Percentiles rank a stretch among this genome's conserved stretches.
Conservation (phyloP, 306 rosid genomes). For the Cucumis cinereus region DNA sequence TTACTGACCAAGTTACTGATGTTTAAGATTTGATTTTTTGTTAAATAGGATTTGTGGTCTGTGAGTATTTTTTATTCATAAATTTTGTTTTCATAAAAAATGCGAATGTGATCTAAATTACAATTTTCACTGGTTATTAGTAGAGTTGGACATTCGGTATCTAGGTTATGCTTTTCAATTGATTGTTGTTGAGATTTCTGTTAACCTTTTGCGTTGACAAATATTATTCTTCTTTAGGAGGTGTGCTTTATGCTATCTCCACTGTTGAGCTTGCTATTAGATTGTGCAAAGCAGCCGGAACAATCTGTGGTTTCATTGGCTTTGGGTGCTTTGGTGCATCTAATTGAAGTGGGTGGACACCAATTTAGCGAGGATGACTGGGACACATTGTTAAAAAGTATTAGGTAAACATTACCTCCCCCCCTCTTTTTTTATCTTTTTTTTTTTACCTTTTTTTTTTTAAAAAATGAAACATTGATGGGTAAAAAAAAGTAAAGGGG, state of each 20-base stretch:
- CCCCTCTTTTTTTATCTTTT: too few relatives aligned
- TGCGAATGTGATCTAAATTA: background rate
- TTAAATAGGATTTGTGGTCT: background rate
- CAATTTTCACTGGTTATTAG: background rate
- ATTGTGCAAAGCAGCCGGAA: constrained; percentile 95
- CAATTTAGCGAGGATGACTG: constrained; percentile 90
- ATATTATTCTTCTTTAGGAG: constrained; percentile 52
- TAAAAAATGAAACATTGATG: background rate
- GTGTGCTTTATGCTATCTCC: constrained; percentile 98
- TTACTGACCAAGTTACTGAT: background rate
- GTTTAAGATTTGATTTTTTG: background rate
- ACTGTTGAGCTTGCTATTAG: constrained; percentile 76
- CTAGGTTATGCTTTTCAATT: background rate
- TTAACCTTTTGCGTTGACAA: constrained; percentile 1
- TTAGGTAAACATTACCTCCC: constrained; percentile 35
- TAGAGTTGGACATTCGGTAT: background rate
- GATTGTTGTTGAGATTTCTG: background rate
- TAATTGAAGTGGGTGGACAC: constrained; percentile 98
- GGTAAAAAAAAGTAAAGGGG: background rate
- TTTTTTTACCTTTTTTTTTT: background rate
- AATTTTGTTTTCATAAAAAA: background rate
- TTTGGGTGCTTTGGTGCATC: constrained; percentile 94
- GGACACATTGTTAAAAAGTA: constrained; percentile 88
- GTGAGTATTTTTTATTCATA: background rate
- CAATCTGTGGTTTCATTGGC: constrained; percentile 96